Percentiles rank a stretch among this genome's conserved stretches.
Conservation (phyloP, 345 rosid species). For the Raphanus sativus region DNA sequence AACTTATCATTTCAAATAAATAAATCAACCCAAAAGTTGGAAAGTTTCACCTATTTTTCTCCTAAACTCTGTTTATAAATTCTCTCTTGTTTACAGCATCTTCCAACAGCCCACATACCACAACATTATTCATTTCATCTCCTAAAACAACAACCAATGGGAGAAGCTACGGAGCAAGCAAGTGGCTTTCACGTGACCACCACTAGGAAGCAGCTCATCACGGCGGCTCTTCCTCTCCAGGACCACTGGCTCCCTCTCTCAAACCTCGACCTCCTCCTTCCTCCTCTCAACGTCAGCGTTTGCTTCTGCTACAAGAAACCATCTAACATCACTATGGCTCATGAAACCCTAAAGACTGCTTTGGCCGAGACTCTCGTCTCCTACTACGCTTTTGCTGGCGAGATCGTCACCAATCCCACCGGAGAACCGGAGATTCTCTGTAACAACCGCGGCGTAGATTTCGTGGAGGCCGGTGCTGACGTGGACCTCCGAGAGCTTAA, state of each 20-base stretch:
- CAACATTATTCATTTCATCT: slow-evolving; percentile 17
- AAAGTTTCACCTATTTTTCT: slow-evolving; percentile 8
- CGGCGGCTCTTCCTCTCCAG: slow-evolving; percentile 65
- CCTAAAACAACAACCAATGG: slow-evolving; percentile 17
- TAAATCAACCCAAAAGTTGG: background rate
- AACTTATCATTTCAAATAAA: background rate
- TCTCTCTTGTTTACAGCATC: slow-evolving; percentile 7
- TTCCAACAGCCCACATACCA: slow-evolving; percentile 17
- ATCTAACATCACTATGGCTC: slow-evolving; percentile 22
- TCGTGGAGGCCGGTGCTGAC: slow-evolving; percentile 59
- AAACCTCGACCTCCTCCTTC: slow-evolving; percentile 82
- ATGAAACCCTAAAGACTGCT: slow-evolving; percentile 50
- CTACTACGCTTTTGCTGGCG: slow-evolving; percentile 74
- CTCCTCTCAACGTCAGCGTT: slow-evolving; percentile 58
- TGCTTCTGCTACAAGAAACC: slow-evolving; percentile 65
- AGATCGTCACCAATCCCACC: slow-evolving; percentile 51
- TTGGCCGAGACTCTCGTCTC: slow-evolving; percentile 64
- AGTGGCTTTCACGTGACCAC: slow-evolving; percentile 42
- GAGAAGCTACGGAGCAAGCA: slow-evolving; percentile 36
- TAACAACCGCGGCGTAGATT: slow-evolving; percentile 84
- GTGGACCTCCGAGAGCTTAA: slow-evolving; percentile 53
- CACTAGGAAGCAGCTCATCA: slow-evolving; percentile 54
- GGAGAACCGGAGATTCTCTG: slow-evolving; percentile 85
- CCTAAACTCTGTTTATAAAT: slow-evolving; percentile 10
- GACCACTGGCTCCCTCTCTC: slow-evolving; percentile 83